Evolutionary conservation across 495 filamentous ascomycete genomes (phyloP).

Genomic region (Neurospora sp.): DNA sequence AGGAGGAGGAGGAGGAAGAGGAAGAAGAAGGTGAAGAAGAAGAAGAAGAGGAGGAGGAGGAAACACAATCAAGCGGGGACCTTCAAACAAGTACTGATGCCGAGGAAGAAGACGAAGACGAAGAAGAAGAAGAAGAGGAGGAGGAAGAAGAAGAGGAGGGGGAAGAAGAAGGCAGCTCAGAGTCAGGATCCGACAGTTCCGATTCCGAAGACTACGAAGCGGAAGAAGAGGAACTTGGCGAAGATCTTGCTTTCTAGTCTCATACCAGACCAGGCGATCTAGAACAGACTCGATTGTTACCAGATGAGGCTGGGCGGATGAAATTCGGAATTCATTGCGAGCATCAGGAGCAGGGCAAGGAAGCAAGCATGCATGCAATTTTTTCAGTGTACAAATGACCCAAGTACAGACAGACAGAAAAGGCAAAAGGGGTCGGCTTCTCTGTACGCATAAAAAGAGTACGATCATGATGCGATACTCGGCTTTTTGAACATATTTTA

Average conservation of each 20-base stretch:
- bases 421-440: not conserved
- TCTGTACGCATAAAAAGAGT: not conserved
- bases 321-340: too few relatives aligned
- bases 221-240: constrained; percentile 33
- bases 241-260: constrained; percentile 20
- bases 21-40: not conserved
- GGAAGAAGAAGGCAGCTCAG: constrained; percentile 1
- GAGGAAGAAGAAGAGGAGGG: constrained; percentile 6
- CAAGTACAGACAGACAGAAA: too few relatives aligned
- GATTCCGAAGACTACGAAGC: constrained; percentile 37
- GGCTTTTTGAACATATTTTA: not conserved
- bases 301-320: too few relatives aligned
- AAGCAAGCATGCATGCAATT: not conserved
- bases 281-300: too few relatives aligned
- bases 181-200: constrained; percentile 13
- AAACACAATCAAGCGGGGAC: not conserved
- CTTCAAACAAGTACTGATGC: not conserved
- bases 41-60: not conserved
- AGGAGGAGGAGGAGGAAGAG: not conserved
- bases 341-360: not conserved
- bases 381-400: too few relatives aligned
- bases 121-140: constrained; percentile 9
- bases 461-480: not conserved
- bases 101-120: constrained; percentile 8
- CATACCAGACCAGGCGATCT: not conserved